Conservation (phyloP, 495 filamentous ascomycete species). For the Penicillium egyptiacum region DNA sequence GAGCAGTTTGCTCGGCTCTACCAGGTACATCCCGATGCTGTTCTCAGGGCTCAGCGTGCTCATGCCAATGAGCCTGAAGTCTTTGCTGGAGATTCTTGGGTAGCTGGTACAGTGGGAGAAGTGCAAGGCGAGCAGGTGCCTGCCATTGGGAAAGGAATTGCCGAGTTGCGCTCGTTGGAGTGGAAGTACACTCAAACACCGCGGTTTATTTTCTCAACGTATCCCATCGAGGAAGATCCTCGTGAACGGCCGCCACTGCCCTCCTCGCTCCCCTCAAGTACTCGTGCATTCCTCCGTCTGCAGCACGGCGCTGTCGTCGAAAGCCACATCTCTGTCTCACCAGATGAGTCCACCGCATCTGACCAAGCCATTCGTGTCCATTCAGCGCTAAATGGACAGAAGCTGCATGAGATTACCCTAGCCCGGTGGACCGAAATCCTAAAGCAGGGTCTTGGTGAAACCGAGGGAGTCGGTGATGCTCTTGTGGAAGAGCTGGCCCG, state of each 20-base stretch:
- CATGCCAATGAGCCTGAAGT: constrained; percentile 39
- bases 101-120: constrained; percentile 49
- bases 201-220: constrained; percentile 71
- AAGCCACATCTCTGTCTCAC: constrained; percentile 45
- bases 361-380: constrained; percentile 41
- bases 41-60: constrained; percentile 37
- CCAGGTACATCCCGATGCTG: constrained; percentile 29
- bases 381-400: constrained; percentile 37
- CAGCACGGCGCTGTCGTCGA: constrained; percentile 48
- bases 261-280: constrained; percentile 39
- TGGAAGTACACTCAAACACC: constrained; percentile 88
- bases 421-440: constrained; percentile 36
- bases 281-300: constrained; percentile 41
- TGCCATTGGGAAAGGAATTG: constrained; percentile 56
- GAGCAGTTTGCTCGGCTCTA: constrained; percentile 39
- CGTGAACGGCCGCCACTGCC: constrained; percentile 51
- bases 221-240: constrained; percentile 53
- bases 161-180: constrained; percentile 65
- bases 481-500: constrained; percentile 21
- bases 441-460: constrained; percentile 18
- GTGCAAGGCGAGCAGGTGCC: constrained; percentile 42
- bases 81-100: constrained; percentile 43
- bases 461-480: constrained; percentile 16
- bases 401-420: constrained; percentile 43
- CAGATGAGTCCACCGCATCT: constrained; percentile 31